Conservation (phyloP, 768 basidiomycete genomes). For the Kwoniella dejecticola region DNA sequence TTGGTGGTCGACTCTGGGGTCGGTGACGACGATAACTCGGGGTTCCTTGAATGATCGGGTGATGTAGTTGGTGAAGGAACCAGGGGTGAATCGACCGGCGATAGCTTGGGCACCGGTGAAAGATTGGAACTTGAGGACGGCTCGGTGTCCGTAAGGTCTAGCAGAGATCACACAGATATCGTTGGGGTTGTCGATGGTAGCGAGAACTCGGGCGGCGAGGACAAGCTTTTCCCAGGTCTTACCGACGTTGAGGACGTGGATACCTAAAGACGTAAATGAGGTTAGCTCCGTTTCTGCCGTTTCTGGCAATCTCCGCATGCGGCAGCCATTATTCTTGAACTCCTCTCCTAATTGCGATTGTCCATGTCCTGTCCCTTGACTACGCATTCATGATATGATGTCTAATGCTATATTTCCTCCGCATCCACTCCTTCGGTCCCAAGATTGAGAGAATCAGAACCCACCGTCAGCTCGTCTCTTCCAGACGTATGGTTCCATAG, state of each 20-base stretch:
- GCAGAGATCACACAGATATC: constrained; percentile 98
- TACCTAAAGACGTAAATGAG: constrained; percentile 62
- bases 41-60: constrained; percentile 99
- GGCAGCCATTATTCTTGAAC: not conserved
- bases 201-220: constrained; percentile 94
- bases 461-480: constrained; percentile 92
- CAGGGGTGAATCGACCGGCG: constrained; percentile 98
- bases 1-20: constrained; percentile 99
- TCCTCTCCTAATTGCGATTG: no score
- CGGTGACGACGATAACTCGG: constrained; percentile 95
- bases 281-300: not conserved
- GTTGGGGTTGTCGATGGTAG: constrained; percentile 95
- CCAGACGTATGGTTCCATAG: constrained; percentile 98
- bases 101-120: constrained; percentile 99
- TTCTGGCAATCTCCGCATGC: not conserved
- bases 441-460: constrained; percentile 45
- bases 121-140: constrained; percentile 96
- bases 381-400: no score
- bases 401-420: no score
- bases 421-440: no score
- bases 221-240: constrained; percentile 99
- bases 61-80: constrained; percentile 99
- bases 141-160: constrained; percentile 97
- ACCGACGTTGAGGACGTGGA: constrained; percentile 96
- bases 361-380: no score